Base-by-base conservation (phyloP, 2,329 filamentous ascomycete genomes). In the Metarhizium sp. region DNA sequence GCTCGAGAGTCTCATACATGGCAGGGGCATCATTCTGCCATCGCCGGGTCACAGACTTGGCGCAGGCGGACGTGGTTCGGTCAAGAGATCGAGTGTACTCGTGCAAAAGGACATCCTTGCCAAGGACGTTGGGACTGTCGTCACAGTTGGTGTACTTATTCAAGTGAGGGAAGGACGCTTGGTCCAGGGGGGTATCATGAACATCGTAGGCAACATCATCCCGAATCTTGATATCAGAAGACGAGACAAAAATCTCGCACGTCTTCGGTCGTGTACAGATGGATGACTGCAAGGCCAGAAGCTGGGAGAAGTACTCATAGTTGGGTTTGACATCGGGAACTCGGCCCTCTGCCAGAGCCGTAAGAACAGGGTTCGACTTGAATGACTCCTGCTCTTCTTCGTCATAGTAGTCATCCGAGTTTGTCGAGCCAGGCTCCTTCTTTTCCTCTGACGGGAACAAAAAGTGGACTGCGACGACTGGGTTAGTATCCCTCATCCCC, bases 291-390 rank as follows among this genome's bases (percentile, higher is more conserved):
- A 80, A 73, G 18, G 72, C 73, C 18, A 84, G 68, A 4, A 84
- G 76, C 63, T 79, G 75, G 11, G 75, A 75, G 62, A 83, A 84
- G 68, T 84, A 84, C 56, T 82, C 78, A 60, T 83, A 84, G 68
- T 84, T 84, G 50, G 80, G 80, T 60, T 77, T 75, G 61, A 83
- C 79, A 32, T 80, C 76, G 1, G 81, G 80, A 43, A 84, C 73
- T 32, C 77, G 73, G 25, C 76, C 75, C 61, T 84, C 76, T 8
- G 81, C 77, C 38, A 86, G 74, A 8, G 83, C 82, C 55, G 76
- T 78, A 58, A 86, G 71, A n/a, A 85, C 80, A 3, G 81, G 76
- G 66, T 86, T 83, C 56, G 81, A 78, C 69, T 85, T 85, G 73
- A 86, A 82, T 7, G 81, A 84, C 63, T 73, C 71, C 55, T 72